These are phyloP conservation scores for Escallonia herrerae DNA, from an alignment of 129 eudicot genomes.

Conservation along the genomic window DNA sequence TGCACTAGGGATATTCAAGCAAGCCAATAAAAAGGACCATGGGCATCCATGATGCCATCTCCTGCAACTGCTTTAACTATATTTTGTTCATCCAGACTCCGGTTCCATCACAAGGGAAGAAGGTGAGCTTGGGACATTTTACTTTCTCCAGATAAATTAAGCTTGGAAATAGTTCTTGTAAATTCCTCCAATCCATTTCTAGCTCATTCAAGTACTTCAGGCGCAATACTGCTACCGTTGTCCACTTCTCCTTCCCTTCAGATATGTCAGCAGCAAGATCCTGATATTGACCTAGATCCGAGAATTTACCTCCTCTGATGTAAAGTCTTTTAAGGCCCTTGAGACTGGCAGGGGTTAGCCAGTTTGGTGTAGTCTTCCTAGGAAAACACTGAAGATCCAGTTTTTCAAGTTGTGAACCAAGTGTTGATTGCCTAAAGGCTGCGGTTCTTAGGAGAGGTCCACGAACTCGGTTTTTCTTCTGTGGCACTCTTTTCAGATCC, in stretches of 20 bases:
- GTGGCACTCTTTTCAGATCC: not conserved
- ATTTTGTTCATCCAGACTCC: not conserved
- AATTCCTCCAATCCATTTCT: not conserved
- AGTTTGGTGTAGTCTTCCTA: not conserved
- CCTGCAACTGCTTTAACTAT: not conserved
- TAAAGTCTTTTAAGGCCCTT: not conserved
- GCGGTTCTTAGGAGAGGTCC: not conserved
- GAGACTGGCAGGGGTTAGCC: not conserved
- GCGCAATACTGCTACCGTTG: not conserved
- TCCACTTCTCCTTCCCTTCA: not conserved
- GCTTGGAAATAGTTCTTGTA: not conserved
- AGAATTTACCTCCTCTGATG: not conserved
- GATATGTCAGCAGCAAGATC: not conserved
- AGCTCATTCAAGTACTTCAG: not conserved
- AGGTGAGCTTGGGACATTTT: not conserved
- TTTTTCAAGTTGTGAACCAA: not conserved
- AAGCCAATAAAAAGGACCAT: no score
- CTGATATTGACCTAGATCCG: not conserved
- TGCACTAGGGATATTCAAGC: no score
- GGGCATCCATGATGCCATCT: not conserved
- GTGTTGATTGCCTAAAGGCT: not conserved
- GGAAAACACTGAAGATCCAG: not conserved
- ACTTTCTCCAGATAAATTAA: not conserved
- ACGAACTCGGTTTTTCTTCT: not conserved
- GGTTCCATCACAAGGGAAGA: not conserved